These are phyloP conservation scores for Saturnispora quitensis DNA, from an alignment of 805 yeast species.

Conservation along the genomic window DNA sequence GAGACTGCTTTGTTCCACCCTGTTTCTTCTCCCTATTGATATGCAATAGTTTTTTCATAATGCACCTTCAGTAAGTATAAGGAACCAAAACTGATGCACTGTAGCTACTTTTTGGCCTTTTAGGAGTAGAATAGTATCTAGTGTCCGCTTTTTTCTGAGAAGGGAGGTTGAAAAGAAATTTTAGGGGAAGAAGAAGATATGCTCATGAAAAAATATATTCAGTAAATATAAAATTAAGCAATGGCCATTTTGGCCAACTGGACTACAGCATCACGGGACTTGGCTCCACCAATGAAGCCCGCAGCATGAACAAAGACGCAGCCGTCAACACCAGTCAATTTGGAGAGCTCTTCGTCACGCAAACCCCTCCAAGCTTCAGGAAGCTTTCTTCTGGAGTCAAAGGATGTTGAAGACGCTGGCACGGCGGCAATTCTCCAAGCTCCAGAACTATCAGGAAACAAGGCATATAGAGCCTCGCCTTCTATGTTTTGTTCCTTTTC, in stretches of 20 bases:
- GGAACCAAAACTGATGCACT: background rate
- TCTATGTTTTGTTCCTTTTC: slow-evolving; percentile 52
- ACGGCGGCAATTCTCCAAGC: slow-evolving; percentile 90
- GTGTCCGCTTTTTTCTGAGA: background rate
- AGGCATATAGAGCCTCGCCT: slow-evolving; percentile 60
- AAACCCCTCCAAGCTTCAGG: slow-evolving; percentile 95
- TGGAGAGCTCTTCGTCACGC: slow-evolving; percentile 74
- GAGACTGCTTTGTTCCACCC: background rate
- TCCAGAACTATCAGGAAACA: slow-evolving; percentile 65
- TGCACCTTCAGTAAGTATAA: background rate
- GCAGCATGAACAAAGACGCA: slow-evolving; percentile 93
- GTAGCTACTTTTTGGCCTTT: background rate
- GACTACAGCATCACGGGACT: slow-evolving; percentile 68
- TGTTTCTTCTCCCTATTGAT: background rate
- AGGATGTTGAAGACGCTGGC: slow-evolving; percentile 67
- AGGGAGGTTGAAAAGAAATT: background rate
- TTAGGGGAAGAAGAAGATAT: background rate
- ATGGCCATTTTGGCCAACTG: slow-evolving; percentile 47
- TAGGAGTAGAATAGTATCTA: no score
- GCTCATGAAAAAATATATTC: background rate
- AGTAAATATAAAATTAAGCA: background rate
- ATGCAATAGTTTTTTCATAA: background rate
- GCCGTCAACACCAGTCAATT: slow-evolving; percentile 70
- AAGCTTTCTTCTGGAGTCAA: slow-evolving; percentile 76
- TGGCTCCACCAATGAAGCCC: slow-evolving; percentile 94